These are phyloP conservation scores for Fraxinus floribunda DNA, from an alignment of 305 asterid species.

Conservation along the genomic window DNA sequence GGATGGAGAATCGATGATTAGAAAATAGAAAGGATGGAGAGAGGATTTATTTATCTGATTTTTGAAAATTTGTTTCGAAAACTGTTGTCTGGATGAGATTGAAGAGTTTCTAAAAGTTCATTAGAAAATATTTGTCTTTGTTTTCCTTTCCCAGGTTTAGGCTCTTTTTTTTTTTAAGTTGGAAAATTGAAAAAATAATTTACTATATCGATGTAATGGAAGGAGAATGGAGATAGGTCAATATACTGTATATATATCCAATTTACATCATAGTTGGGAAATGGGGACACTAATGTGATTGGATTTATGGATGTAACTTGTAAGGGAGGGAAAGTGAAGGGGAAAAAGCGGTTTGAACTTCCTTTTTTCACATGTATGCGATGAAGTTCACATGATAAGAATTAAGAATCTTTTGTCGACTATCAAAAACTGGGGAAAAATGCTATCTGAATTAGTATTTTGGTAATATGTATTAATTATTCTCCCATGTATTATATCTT, in stretches of 20 bases:
- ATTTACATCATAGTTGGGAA: background rate
- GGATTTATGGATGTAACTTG: background rate
- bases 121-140: background rate
- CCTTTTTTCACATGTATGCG: background rate
- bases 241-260: background rate
- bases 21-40: background rate
- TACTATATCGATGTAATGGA: background rate
- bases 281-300: background rate
- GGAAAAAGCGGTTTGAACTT: background rate
- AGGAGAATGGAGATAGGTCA: background rate
- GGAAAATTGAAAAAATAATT: background rate
- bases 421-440: background rate
- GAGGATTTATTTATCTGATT: background rate
- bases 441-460: background rate
- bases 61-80: background rate
- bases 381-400: background rate
- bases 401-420: background rate
- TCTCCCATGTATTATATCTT: background rate
- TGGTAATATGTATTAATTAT: background rate
- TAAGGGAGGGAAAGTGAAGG: background rate
- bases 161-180: background rate
- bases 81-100: background rate
- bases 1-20: background rate
- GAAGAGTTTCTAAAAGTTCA: background rate
- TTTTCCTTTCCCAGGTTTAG: background rate